These are phyloP conservation scores for Pichia sp. DNA, from an alignment of 1,139 yeast genomes.

Conservation along the genomic window DNA sequence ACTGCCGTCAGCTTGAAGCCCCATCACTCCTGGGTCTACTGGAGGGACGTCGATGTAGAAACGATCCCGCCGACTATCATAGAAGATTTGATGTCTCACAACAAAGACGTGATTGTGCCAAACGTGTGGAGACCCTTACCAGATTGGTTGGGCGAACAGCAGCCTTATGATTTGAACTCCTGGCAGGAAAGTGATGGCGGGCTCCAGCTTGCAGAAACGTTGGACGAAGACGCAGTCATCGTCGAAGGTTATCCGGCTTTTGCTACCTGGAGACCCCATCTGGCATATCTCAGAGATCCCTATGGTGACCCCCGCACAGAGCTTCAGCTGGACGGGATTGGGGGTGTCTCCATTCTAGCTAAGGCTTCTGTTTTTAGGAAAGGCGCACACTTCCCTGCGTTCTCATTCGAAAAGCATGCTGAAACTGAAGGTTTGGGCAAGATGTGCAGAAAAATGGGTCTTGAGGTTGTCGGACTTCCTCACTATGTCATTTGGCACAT, in stretches of 20 bases:
- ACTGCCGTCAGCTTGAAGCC: conserved; percentile 73
- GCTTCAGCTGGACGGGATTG: conserved; percentile 41
- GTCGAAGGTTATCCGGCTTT: conserved; percentile 71
- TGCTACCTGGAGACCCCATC: conserved; percentile 42
- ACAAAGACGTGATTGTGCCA: conserved; percentile 84
- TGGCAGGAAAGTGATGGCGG: conserved; percentile 83
- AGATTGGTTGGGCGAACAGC: conserved; percentile 69
- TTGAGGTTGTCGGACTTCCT: conserved; percentile 78
- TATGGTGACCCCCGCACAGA: conserved; percentile 41
- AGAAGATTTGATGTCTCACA: conserved; percentile 69
- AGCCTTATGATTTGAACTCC: conserved; percentile 81
- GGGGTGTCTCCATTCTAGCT: conserved; percentile 71
- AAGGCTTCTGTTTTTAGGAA: conserved; percentile 76
- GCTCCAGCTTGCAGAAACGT: conserved; percentile 56
- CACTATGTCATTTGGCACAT: conserved; percentile 89
- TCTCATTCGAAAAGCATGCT: conserved; percentile 83
- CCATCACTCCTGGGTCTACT: conserved; percentile 88
- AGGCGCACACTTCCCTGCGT: conserved; percentile 87
- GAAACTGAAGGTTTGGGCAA: conserved; percentile 93
- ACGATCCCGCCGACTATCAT: conserved; percentile 76
- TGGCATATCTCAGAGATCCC: conserved; percentile 40
- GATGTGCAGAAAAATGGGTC: conserved; percentile 78
- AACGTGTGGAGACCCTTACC: conserved; percentile 90
- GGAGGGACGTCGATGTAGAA: conserved; percentile 92
- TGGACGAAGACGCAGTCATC: conserved; percentile 80